Evolutionary conservation across 2,329 filamentous ascomycete species (phyloP).

Genomic region (Westerdykella ornata): DNA sequence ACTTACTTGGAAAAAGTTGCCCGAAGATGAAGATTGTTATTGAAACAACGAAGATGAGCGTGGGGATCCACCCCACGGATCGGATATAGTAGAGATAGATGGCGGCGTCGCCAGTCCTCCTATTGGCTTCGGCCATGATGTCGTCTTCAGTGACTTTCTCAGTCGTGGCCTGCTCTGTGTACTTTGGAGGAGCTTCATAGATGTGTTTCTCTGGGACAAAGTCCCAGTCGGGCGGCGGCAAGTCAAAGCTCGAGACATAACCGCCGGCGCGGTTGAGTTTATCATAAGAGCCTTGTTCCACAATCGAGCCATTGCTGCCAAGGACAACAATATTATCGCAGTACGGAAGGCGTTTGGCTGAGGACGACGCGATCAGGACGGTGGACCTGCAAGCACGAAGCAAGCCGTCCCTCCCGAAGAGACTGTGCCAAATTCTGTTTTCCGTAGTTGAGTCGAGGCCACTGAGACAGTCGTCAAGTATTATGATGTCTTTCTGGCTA

Average conservation of each 20-base stretch:
- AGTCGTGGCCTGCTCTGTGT: constrained; percentile 18
- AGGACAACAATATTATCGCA: constrained; percentile 42
- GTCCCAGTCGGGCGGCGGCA: constrained; percentile 27
- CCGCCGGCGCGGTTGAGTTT: constrained; percentile 28
- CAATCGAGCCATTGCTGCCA: constrained; percentile 27
- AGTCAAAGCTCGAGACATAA: constrained; percentile 33
- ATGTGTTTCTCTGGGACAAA: constrained; percentile 24
- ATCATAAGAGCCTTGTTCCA: constrained; percentile 39
- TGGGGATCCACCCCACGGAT: constrained; percentile 26
- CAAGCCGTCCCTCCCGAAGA: constrained; percentile 44
- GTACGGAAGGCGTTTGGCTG: constrained; percentile 32
- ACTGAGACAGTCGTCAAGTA: constrained; percentile 49
- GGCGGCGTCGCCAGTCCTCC: constrained; percentile 27
- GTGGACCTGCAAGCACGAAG: constrained; percentile 36
- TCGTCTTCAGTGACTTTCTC: constrained; percentile 25
- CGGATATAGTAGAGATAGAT: constrained; percentile 32
- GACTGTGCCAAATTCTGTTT: constrained; percentile 43
- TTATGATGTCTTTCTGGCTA: constrained; percentile 42
- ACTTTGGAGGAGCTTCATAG: constrained; percentile 28
- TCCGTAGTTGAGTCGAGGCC: constrained; percentile 47
- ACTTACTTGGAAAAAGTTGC: constrained; percentile 28
- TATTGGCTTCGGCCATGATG: constrained; percentile 26
- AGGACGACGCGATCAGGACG: constrained; percentile 31
- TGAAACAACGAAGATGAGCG: constrained; percentile 26
- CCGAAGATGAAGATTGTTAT: constrained; percentile 33